These are phyloP conservation scores for Pseudodiploospora longispora DNA, from an alignment of 2,329 filamentous ascomycete genomes.

Conservation along the genomic window DNA sequence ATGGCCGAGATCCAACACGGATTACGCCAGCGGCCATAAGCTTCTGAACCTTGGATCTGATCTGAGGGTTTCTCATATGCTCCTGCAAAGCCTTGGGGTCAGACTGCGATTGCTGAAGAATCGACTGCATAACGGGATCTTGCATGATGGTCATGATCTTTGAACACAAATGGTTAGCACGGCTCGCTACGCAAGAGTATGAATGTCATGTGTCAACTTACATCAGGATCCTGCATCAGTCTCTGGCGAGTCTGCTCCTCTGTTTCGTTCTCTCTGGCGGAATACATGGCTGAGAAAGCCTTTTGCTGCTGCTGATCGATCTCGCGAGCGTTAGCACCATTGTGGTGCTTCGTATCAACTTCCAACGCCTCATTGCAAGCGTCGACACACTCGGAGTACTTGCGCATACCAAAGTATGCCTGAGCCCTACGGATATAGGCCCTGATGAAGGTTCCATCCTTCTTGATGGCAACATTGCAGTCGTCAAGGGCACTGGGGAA, in stretches of 20 bases:
- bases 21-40: slow-evolving; percentile 90
- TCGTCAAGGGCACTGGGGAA: slow-evolving; percentile 92
- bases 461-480: slow-evolving; percentile 85
- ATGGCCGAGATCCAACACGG: slow-evolving; percentile 48
- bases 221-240: slow-evolving; percentile 83
- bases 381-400: slow-evolving; percentile 92
- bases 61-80: slow-evolving; percentile 88
- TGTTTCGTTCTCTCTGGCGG: slow-evolving; percentile 84
- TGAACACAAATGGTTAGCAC: background rate
- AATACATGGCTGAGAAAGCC: slow-evolving; percentile 82
- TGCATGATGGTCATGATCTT: slow-evolving; percentile 83
- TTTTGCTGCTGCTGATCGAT: slow-evolving; percentile 94
- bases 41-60: slow-evolving; percentile 88
- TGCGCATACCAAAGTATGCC: slow-evolving; percentile 93
- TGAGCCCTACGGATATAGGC: slow-evolving; percentile 96
- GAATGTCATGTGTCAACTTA: slow-evolving; percentile 35
- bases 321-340: slow-evolving; percentile 75
- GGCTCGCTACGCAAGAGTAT: too few relatives aligned
- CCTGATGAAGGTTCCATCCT: slow-evolving; percentile 84
- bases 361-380: slow-evolving; percentile 72
- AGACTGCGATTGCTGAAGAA: slow-evolving; percentile 90
- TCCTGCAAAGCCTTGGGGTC: slow-evolving; percentile 89
- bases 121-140: slow-evolving; percentile 96
- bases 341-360: slow-evolving; percentile 62
- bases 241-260: slow-evolving; percentile 93